Percentiles rank a stretch among this genome's conserved stretches.
Evolutionary conservation across 768 basidiomycete species (phyloP).

Genomic region (Melanogaster broomeanus): DNA sequence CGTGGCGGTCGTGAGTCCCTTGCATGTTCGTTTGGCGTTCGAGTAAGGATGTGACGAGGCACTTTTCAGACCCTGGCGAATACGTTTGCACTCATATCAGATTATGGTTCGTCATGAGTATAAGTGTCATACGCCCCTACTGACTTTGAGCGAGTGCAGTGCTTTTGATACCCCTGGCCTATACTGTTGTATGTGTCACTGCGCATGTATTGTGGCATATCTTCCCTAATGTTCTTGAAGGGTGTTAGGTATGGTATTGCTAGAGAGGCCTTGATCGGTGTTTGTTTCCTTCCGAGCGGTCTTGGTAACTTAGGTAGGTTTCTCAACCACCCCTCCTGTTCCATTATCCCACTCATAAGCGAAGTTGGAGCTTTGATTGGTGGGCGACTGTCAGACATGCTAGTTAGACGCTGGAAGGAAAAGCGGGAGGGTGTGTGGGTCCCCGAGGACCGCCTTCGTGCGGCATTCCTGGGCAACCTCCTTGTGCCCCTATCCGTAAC

Average conservation of each 20-base stretch:
- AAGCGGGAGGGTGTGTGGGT: conserved; percentile 58
- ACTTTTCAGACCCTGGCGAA: conserved; percentile 45
- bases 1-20: conserved; percentile 47
- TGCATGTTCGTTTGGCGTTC: conserved; percentile 13
- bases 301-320: conserved; percentile 26
- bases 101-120: conserved; percentile 34
- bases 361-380: conserved; percentile 62
- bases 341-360: neutral
- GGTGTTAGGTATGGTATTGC: conserved; percentile 40
- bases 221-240: conserved; percentile 33
- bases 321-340: neutral
- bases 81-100: conserved; percentile 25
- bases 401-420: conserved; percentile 49
- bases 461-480: conserved; percentile 45
- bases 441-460: conserved; percentile 69
- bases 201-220: neutral
- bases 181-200: conserved; percentile 54
- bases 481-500: conserved; percentile 57
- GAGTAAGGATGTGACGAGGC: conserved; percentile 30
- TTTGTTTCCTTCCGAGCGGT: conserved; percentile 26
- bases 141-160: conserved; percentile 17
- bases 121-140: neutral
- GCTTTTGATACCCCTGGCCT: conserved; percentile 61
- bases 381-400: conserved; percentile 58
- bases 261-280: conserved; percentile 23